Evolutionary conservation across 116 monocot genomes (phyloP).

Genomic region (Dioscorea cayenensis): DNA sequence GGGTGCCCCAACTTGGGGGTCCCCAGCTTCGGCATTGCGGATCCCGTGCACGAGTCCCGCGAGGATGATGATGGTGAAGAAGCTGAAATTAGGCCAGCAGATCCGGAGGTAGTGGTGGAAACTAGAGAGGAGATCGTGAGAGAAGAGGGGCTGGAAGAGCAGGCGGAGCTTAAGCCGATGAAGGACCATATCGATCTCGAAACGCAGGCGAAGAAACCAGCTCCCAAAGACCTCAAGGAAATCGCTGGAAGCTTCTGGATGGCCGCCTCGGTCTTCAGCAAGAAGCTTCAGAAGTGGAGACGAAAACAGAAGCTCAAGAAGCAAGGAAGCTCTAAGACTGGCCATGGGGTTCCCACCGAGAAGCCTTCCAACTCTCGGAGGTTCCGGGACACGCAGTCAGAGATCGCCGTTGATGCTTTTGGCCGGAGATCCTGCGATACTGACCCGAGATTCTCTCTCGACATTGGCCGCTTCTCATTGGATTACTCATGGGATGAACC

Average conservation of each 20-base stretch:
- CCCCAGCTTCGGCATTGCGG: background rate
- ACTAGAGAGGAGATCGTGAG: conserved; percentile 11
- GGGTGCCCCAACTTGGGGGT: conserved; percentile 9
- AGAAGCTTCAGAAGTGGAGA: conserved; percentile 76
- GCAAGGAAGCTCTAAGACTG: background rate
- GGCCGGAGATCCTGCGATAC: conserved; percentile 62
- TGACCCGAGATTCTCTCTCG: conserved; percentile 65
- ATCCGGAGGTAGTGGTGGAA: conserved; percentile 14
- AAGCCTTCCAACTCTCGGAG: background rate
- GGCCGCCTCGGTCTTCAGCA: conserved; percentile 54
- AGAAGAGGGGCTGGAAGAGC: conserved; percentile 3
- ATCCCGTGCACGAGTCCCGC: conserved; percentile 5
- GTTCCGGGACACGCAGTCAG: conserved; percentile 38
- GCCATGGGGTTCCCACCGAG: conserved; percentile 6
- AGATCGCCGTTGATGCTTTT: conserved; percentile 36
- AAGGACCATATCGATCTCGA: conserved; percentile 69
- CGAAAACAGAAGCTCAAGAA: conserved; percentile 60
- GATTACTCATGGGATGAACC: conserved; percentile 78
- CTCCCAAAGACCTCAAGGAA: conserved; percentile 37
- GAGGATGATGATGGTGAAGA: conserved; percentile 12
- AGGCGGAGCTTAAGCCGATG: conserved; percentile 40
- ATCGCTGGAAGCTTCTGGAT: conserved; percentile 65
- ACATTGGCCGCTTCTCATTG: conserved; percentile 54
- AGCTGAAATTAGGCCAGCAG: conserved; percentile 17
- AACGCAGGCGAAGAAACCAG: conserved; percentile 26